Conservation (phyloP, 1,284 basidiomycete genomes). For the Sanguinoderma infundibulare region DNA sequence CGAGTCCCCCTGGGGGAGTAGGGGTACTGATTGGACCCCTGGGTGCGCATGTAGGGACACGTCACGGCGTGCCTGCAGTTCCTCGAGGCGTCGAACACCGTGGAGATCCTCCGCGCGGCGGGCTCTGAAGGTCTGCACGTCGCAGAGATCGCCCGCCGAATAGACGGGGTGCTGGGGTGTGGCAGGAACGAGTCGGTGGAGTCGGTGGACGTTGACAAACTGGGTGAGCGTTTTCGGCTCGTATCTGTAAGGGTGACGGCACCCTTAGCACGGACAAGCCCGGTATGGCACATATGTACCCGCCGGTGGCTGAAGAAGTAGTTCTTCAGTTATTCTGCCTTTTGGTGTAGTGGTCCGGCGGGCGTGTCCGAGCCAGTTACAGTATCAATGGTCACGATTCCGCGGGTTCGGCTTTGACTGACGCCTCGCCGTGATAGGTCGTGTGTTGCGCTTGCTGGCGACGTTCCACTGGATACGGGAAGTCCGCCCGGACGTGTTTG, state of each 20-base stretch:
- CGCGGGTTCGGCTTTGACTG: too few relatives aligned
- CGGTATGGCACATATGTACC: too few relatives aligned
- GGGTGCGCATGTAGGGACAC: conserved; percentile 52
- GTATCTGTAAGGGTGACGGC: background rate
- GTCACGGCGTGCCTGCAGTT: conserved; percentile 69
- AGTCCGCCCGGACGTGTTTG: conserved; percentile 65
- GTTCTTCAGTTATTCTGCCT: too few relatives aligned
- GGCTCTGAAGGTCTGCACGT: conserved; percentile 61
- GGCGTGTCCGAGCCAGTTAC: too few relatives aligned
- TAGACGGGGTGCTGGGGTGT: conserved; percentile 10
- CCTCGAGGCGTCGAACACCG: conserved; percentile 66
- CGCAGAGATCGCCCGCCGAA: conserved; percentile 47
- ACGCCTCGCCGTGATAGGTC: conserved; percentile 42
- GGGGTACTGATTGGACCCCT: background rate
- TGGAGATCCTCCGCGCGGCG: conserved; percentile 66
- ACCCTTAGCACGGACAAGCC: too few relatives aligned
- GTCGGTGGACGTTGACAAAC: conserved; percentile 46
- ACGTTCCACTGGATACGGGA: conserved; percentile 73
- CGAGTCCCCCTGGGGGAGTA: background rate
- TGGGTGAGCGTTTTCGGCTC: conserved; percentile 40
- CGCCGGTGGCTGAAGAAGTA: too few relatives aligned
- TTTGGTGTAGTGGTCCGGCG: too few relatives aligned
- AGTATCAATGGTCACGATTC: too few relatives aligned
- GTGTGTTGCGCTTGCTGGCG: conserved; percentile 67
- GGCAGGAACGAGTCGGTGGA: conserved; percentile 1